phyloP scores from a whole-genome alignment of 2,329 filamentous ascomycete genomes.

The Venturia nashicola region DNA sequence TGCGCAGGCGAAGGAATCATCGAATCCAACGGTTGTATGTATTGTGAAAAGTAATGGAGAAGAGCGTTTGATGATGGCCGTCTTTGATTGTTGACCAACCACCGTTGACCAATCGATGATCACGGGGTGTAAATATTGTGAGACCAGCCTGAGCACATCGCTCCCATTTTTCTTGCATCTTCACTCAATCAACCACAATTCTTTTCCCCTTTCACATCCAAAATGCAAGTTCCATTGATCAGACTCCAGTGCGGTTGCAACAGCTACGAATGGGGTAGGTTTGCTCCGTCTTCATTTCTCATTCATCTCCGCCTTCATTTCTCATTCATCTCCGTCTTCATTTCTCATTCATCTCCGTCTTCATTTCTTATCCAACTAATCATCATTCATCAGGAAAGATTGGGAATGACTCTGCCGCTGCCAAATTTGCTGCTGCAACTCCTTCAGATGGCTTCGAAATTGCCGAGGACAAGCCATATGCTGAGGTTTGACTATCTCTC shows the following conservation, averaged over 20 bases:
- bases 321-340: constrained; percentile 13
- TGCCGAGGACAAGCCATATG: constrained; percentile 81
- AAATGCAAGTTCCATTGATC: constrained; percentile 68
- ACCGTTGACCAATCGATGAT: neutral
- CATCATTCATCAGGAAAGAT: constrained; percentile 53
- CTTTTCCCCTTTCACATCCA: neutral
- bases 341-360: constrained; percentile 13
- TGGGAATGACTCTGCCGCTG: constrained; percentile 75
- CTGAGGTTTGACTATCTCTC: constrained; percentile 50
- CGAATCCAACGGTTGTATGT: neutral
- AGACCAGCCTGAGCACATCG: neutral
- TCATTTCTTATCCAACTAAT: constrained; percentile 17
- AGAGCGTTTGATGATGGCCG: neutral
- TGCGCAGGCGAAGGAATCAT: neutral
- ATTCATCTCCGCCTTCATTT: constrained; percentile 13
- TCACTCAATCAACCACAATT: neutral
- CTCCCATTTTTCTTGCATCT: neutral
- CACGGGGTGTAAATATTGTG: neutral
- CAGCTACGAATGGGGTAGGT: constrained; percentile 86
- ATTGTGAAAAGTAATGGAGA: neutral
- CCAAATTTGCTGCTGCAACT: constrained; percentile 79
- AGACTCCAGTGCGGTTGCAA: constrained; percentile 72
- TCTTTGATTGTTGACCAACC: neutral
- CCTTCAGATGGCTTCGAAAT: constrained; percentile 62
- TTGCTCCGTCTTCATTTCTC: constrained; percentile 11